Conservation (phyloP, 164 flowering plant genomes). For the Dillenia turbinata region DNA sequence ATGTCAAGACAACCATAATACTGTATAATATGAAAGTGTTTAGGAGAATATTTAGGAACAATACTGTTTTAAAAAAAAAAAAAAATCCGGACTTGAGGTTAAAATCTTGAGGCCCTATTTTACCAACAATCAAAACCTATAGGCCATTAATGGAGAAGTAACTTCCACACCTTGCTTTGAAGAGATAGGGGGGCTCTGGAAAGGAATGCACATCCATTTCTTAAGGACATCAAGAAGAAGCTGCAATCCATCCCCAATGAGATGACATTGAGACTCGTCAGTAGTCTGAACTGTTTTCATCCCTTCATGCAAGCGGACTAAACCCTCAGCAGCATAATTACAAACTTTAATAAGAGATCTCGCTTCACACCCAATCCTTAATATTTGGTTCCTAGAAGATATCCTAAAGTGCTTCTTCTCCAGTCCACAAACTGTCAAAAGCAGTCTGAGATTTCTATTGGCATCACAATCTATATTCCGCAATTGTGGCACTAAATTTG, state of each 20-base stretch:
- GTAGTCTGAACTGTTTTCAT: conserved; percentile 12
- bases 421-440: conserved; percentile 27
- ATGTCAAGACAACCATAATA: too few species aligned
- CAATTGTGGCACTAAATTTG: conserved; percentile 45
- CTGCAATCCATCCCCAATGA: conserved; percentile 23
- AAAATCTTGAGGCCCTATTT: too few species aligned
- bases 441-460: conserved; percentile 29
- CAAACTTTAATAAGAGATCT: conserved; percentile 40
- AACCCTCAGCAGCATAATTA: conserved; percentile 36
- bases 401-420: conserved; percentile 23
- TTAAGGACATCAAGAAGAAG: conserved; percentile 29
- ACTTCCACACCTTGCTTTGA: conserved; percentile 52
- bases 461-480: conserved; percentile 42
- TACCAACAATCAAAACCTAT: too few species aligned
- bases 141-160: too few species aligned
- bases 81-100: too few species aligned
- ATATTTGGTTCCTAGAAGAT: conserved; percentile 24
- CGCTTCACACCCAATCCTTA: conserved; percentile 23
- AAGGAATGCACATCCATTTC: conserved; percentile 54
- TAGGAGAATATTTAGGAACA: too few species aligned
- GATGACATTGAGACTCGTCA: conserved; percentile 14
- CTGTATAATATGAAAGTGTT: too few species aligned
- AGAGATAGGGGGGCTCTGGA: conserved; percentile 60
- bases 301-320: conserved; percentile 33
- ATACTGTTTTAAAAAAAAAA: too few species aligned